Percentiles rank a stretch among this genome's conserved stretches.
Conservation (phyloP, 371 early-diverging fungal genomes). For the Mortierella polycephala region DNA sequence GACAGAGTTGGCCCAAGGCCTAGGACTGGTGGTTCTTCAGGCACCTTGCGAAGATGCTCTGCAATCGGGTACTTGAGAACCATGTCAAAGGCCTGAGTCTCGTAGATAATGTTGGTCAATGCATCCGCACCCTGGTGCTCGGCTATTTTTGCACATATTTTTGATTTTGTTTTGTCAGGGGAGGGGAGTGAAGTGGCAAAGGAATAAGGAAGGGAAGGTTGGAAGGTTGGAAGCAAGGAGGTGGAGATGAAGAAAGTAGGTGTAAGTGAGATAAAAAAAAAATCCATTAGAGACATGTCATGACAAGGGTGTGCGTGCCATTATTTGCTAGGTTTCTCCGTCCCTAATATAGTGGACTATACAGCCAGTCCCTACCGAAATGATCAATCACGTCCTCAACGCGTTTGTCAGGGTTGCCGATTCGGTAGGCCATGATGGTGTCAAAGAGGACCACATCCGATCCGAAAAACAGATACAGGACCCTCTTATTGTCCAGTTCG, state of each 20-base stretch:
- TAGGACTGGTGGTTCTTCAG: slow-evolving; percentile 26
- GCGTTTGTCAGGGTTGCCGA: slow-evolving; percentile 29
- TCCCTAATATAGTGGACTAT: too few species aligned
- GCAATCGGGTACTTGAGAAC: slow-evolving; percentile 48
- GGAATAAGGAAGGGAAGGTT: not conserved
- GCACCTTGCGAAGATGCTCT: slow-evolving; percentile 42
- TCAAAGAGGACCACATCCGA: slow-evolving; percentile 47
- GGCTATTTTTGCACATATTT: slow-evolving; percentile 11
- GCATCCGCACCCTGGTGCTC: slow-evolving; percentile 53
- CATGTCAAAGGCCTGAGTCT: slow-evolving; percentile 54
- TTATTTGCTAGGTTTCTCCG: not conserved
- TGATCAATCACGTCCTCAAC: slow-evolving; percentile 51
- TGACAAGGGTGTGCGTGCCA: too few species aligned
- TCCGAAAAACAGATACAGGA: slow-evolving; percentile 31
- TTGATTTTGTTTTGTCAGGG: not conserved
- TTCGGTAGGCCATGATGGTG: slow-evolving; percentile 23
- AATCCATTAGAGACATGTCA: not conserved
- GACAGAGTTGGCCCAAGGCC: slow-evolving; percentile 10
- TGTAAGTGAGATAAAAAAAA: not conserved
- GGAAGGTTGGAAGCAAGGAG: too few species aligned
- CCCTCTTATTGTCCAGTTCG: slow-evolving; percentile 20
- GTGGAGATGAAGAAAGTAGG: not conserved
- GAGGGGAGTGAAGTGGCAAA: not conserved
- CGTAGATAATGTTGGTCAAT: slow-evolving; percentile 46
- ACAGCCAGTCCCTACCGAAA: slow-evolving; percentile 22